Conservation (phyloP, 768 basidiomycete genomes). For the button mushroom (Agaricus bisporus) region DNA sequence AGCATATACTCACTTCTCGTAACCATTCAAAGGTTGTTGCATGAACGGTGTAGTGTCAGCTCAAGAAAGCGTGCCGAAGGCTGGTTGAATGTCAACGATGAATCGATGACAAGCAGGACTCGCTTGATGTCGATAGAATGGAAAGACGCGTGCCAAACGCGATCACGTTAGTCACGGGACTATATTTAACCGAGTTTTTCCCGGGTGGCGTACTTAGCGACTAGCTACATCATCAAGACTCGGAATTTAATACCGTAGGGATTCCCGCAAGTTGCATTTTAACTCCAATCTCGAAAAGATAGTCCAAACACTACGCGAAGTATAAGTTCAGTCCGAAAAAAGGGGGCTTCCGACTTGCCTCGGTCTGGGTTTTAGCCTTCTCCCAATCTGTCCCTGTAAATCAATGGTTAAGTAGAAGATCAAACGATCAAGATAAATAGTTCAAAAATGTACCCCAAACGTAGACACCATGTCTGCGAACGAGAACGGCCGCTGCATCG, state of each 20-base stretch:
- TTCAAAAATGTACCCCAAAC: constrained; percentile 58
- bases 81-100: no score
- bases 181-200: neutral
- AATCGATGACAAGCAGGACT: no score
- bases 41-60: neutral
- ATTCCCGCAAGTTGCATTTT: constrained; percentile 70
- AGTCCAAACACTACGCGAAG: constrained; percentile 71
- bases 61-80: neutral
- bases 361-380: constrained; percentile 85
- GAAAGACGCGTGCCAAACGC: neutral
- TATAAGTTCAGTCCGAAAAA: neutral
- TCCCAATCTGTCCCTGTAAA: constrained; percentile 66
- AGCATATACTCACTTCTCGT: neutral
- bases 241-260: constrained; percentile 34
- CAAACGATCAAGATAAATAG: neutral
- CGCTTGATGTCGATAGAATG: neutral
- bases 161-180: neutral
- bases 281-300: constrained; percentile 83
- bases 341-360: constrained; percentile 34
- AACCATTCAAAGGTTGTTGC: neutral
- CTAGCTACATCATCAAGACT: no score
- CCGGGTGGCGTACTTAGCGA: neutral
- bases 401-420: neutral
- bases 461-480: constrained; percentile 76
- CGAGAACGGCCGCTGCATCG: constrained; percentile 71